Conservation (phyloP, 495 filamentous ascomycete genomes). For the Oleoguttula mirabilis region DNA sequence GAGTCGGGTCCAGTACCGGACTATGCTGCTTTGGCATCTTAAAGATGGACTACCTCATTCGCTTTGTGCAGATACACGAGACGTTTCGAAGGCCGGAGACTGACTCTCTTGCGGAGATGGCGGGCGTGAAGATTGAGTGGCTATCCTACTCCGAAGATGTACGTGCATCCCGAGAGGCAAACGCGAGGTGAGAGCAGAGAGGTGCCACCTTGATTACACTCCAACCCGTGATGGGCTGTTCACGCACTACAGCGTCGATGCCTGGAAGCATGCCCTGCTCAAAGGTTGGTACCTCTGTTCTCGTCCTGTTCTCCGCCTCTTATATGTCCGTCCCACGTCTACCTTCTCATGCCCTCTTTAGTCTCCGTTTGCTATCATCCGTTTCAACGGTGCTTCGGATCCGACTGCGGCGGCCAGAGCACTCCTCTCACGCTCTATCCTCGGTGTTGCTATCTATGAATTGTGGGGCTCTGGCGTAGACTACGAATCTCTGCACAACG, state of each 20-base stretch:
- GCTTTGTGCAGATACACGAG: conserved; percentile 83
- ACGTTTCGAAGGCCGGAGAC: conserved; percentile 79
- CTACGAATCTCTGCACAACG: conserved; percentile 56
- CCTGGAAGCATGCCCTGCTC: no score
- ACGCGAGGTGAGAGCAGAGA: no score
- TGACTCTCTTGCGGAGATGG: conserved; percentile 62
- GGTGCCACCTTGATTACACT: no score
- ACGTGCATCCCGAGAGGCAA: conserved; percentile 22
- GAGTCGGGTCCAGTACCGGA: no score
- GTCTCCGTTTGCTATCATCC: conserved; percentile 81
- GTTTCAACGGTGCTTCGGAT: conserved; percentile 32
- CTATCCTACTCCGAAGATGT: conserved; percentile 61
- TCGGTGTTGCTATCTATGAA: conserved; percentile 71
- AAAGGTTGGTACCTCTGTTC: no score
- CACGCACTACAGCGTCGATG: no score
- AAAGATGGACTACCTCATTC: conserved; percentile 63
- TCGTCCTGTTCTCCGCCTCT: no score
- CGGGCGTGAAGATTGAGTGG: conserved; percentile 56
- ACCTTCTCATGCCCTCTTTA: no score
- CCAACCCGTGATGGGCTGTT: no score
- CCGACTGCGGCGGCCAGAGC: conserved; percentile 51
- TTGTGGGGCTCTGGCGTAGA: conserved; percentile 67
- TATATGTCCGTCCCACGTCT: no score
- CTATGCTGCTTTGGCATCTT: no score
- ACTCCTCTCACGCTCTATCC: conserved; percentile 63